Percentiles rank a stretch among this genome's conserved stretches.
Evolutionary conservation across 345 rosid genomes (phyloP).

Genomic region (Eucalyptus decipiens): DNA sequence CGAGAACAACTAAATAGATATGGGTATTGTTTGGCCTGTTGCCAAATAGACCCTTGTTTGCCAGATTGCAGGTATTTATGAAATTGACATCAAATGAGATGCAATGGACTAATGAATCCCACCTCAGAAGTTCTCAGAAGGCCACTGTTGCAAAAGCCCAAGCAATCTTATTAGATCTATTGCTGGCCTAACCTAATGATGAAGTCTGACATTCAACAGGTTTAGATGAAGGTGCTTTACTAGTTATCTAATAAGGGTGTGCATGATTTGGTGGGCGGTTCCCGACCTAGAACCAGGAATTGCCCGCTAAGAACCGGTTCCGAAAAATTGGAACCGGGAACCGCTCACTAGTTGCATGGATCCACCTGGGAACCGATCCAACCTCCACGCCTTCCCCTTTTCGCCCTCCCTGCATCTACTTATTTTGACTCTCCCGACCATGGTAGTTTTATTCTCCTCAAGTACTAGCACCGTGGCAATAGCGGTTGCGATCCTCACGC

Average conservation of each 20-base stretch:
- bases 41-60: not conserved
- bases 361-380: accelerated
- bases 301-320: accelerated
- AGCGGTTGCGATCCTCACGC: accelerated
- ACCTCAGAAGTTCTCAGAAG: not conserved
- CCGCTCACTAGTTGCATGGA: too few species aligned
- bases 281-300: accelerated
- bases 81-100: not conserved
- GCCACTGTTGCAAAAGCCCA: not conserved
- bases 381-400: too few species aligned
- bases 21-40: too few species aligned
- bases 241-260: not conserved
- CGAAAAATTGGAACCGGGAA: too few species aligned
- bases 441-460: too few species aligned
- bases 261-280: accelerated
- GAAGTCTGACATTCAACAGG: not conserved
- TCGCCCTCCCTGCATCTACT: too few species aligned
- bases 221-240: not conserved
- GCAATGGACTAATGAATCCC: not conserved
- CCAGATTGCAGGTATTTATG: not conserved
- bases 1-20: too few species aligned
- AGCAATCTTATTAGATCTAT: not conserved
- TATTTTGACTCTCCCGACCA: too few species aligned
- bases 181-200: not conserved
- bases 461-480: accelerated